A percentile compares a stretch with the other conserved stretches of the same genome.
These are phyloP conservation scores for Xylaria polymorpha DNA, from an alignment of 2,329 filamentous ascomycete genomes.

Conservation along the genomic window DNA sequence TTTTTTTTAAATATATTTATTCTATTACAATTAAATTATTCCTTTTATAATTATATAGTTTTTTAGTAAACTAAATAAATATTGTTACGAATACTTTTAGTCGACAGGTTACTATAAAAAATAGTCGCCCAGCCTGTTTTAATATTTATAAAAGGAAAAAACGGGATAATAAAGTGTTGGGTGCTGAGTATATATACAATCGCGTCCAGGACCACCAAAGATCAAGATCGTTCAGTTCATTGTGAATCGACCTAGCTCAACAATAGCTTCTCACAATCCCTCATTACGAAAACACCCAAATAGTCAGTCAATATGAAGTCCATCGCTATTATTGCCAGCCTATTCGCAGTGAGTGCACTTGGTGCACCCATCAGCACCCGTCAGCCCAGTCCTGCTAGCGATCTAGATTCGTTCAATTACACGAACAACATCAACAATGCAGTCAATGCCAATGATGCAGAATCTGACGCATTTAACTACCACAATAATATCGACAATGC, in stretches of 20 bases:
- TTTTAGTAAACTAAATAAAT: no score
- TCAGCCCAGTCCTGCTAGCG: neutral
- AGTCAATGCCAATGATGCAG: neutral
- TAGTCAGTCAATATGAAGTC: slow-evolving; percentile 22
- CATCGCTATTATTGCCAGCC: slow-evolving; percentile 8
- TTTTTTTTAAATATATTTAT: no score
- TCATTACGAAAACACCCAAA: neutral
- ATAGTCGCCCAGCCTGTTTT: no score
- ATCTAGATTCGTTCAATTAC: slow-evolving; percentile 24
- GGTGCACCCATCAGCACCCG: slow-evolving; percentile 15
- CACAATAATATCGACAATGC: slow-evolving; percentile 21
- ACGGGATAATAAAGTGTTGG: neutral
- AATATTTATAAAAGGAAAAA: no score
- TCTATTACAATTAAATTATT: no score
- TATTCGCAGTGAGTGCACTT: slow-evolving; percentile 15
- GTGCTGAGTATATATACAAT: slow-evolving; percentile 14
- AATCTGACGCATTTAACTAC: slow-evolving; percentile 13
- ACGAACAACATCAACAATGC: slow-evolving; percentile 28
- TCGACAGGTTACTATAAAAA: no score
- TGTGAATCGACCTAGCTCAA: neutral
- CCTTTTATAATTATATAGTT: no score
- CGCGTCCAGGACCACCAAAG: neutral
- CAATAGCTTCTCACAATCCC: neutral
- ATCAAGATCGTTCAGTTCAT: neutral
- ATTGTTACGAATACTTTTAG: no score